Evolutionary conservation across 257 asterid genomes (phyloP), one percentile per base, ranked within the genome.

Genomic region (Gentiana straminea): DNA sequence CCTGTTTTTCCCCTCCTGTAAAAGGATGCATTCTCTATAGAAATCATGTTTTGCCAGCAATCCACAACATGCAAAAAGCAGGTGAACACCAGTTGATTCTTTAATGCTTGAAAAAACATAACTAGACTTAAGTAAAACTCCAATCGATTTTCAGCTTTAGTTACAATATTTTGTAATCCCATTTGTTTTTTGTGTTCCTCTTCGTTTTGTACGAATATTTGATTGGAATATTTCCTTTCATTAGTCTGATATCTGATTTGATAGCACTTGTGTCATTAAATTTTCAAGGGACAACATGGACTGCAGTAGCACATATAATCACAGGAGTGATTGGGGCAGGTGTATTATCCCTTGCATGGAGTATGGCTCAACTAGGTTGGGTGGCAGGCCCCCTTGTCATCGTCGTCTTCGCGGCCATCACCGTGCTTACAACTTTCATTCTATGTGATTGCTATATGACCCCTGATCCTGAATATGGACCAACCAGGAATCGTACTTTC

Each of bases 311-410:
- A 6, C 97, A 89, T 46, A 79, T 89, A 52, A 81, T 89, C 39
- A 84, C 95, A 0, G 95, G 84, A 4, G 97, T 83, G 39, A 86
- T 89, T 10, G 95, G 97, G 33, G 87, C 95, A 5, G 97, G 97
- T 0, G 95, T 89, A 35, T 57, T 86, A 34, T 76, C 97, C 0
- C 59, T 89, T 35, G 90, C 97, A 35, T 86, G 97, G 97, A 73
- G 94, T 66, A 67, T 76, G 51, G 73, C 97, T 1, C 86, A 67
- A 71, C 77, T 86, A 4, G 97, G 97, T 32, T 89, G 97, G 97
- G 68, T 86, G 54, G 94, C 86, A 12, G 97, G 90, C 37, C 94
- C 97, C 2, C 41, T 79, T 34, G 55, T 80, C 51, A 48, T 89
- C 79, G 35, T 78, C 24, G 65, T 74, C 8, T 89, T 89, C 68